Evolutionary conservation across 2,329 filamentous ascomycete genomes (phyloP).

Genomic region (Camptophora hylomeconis): DNA sequence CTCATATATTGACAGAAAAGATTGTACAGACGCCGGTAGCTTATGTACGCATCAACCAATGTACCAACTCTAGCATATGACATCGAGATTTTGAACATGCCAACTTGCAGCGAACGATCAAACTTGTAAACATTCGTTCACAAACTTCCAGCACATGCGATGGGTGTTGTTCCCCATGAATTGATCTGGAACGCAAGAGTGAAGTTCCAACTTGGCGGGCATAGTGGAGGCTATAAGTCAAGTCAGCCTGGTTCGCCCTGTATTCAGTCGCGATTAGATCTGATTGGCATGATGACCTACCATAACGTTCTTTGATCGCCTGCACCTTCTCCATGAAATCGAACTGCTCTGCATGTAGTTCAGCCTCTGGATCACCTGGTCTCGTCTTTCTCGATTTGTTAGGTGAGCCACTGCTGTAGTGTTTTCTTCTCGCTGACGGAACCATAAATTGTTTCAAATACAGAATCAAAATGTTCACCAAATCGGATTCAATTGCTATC

Average conservation of each 20-base stretch:
- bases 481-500: constrained; percentile 6
- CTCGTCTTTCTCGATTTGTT: too few relatives aligned
- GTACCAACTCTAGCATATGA: too few relatives aligned
- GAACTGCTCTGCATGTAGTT: constrained; percentile 4
- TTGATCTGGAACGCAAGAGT: constrained; percentile 3
- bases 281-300: too few relatives aligned
- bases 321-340: constrained; percentile 3
- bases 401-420: constrained; percentile 1
- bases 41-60: too few relatives aligned
- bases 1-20: too few relatives aligned
- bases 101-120: too few relatives aligned
- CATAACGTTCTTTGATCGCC: constrained; percentile 3
- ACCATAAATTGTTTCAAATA: constrained; percentile 5
- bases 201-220: constrained; percentile 3
- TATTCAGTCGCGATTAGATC: too few relatives aligned
- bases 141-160: constrained; percentile 6
- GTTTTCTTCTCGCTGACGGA: constrained; percentile 4
- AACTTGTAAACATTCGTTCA: too few relatives aligned
- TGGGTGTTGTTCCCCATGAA: constrained; percentile 6
- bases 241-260: too few relatives aligned
- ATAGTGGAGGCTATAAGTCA: constrained; percentile 1
- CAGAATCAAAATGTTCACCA: constrained; percentile 3
- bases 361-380: too few relatives aligned
- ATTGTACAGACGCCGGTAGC: too few relatives aligned
- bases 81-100: too few relatives aligned